These are phyloP conservation scores for Suillus discolor DNA, from an alignment of 768 basidiomycete species.

Conservation along the genomic window DNA sequence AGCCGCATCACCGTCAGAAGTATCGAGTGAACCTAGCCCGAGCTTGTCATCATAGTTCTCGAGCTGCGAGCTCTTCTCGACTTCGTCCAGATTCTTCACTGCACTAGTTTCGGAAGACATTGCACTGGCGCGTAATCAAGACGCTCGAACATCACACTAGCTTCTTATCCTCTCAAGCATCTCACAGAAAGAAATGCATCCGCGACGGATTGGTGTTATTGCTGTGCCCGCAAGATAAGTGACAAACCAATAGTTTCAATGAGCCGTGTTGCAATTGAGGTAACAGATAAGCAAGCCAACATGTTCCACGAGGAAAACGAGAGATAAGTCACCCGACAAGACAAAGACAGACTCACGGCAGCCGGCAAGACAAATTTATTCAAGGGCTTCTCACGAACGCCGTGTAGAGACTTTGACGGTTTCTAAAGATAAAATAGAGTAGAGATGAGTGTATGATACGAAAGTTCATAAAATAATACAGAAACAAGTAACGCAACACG, in stretches of 20 bases:
- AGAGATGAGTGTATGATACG: slow-evolving; percentile 19
- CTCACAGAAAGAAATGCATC: slow-evolving; percentile 12
- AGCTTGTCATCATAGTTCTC: slow-evolving; percentile 37
- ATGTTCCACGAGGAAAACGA: slow-evolving; percentile 13
- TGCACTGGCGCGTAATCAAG: slow-evolving; percentile 4
- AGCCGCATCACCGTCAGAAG: slow-evolving; percentile 58
- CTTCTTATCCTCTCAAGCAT: slow-evolving; percentile 16
- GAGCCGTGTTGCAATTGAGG: neutral
- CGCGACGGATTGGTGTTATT: slow-evolving; percentile 5
- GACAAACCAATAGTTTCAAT: slow-evolving; percentile 1
- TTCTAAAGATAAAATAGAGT: slow-evolving; percentile 11
- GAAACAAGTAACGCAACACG: slow-evolving; percentile 12
- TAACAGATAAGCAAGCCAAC: slow-evolving; percentile 21
- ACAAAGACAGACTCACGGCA: slow-evolving; percentile 1
- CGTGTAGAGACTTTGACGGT: slow-evolving; percentile 7
- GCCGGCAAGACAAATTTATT: slow-evolving; percentile 1
- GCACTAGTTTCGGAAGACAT: slow-evolving; percentile 23
- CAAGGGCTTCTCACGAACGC: slow-evolving; percentile 15
- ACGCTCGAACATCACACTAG: neutral
- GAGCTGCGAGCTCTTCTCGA: slow-evolving; percentile 19
- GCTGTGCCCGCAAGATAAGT: slow-evolving; percentile 15
- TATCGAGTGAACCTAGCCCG: slow-evolving; percentile 34
- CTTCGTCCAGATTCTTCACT: slow-evolving; percentile 14
- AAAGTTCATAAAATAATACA: slow-evolving; percentile 18
- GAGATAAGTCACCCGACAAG: slow-evolving; percentile 2